Base-by-base conservation (phyloP, 2,329 filamentous ascomycete species). In the Venturiaceae sp. region DNA sequence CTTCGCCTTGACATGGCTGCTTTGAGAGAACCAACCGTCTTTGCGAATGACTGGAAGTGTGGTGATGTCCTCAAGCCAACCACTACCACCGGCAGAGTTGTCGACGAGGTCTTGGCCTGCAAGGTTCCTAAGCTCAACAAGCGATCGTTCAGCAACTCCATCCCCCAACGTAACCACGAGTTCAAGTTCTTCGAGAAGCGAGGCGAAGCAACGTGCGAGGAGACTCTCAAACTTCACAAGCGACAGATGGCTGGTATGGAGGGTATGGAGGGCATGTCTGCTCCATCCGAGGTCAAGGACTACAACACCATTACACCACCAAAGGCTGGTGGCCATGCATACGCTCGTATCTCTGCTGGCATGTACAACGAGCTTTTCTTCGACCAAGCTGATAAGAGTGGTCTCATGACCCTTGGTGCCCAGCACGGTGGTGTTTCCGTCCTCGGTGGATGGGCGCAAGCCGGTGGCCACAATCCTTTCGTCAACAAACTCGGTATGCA, bases 391-490 rank as follows among this genome's bases (percentile, higher is more conserved):
- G 21, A 44, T n/a, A 47, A 59, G 41, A 59, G 36, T 23, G 37
- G 53, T 34, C 41, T 59, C 7, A 53, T 59, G 36, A 58, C 53
- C 3, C 32, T 58, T 9, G 58, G 58, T 28, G 58, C 58, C 21
- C 58, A 59, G 33, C 58, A 59, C 37, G 58, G 58, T 19, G 57
- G 58, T 34, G 58, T 59, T n/a, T 33, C 26, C 13, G 41, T 44
- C 19, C 37, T 57, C 54, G 58, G 58, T 32, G 58, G 58, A 21
- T 59, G 58, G 58, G 32, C 39, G 9, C 58, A 59, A 16, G 58
- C 41, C n/a, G 58, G 58, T 32, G 58, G 58, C 9, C 58, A 59
- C 39, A 59, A 58, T 28, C 58, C 58, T n/a, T 59, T 59, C 21
- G 52, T 23, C 13, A 55, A 47, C 19, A 41, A 44, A 28, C 19